Base-by-base conservation (phyloP, 768 basidiomycete genomes). In the Neoboletus brunneissimus region DNA sequence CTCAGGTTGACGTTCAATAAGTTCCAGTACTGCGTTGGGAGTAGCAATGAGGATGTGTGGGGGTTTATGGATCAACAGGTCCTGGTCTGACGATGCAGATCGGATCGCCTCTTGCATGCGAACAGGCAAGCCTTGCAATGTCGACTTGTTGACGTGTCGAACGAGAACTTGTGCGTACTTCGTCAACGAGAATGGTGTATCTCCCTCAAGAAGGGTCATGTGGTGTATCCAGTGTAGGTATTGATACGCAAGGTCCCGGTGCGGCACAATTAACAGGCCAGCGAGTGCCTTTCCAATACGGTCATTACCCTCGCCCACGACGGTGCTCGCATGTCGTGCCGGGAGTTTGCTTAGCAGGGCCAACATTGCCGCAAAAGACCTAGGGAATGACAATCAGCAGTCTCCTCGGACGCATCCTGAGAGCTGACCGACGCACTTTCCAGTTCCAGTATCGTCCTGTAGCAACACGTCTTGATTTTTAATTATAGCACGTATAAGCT, bases 31-130 rank as follows among this genome's bases (percentile, higher is more conserved):
- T 6, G 86, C 87, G 58, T 86, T 83, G 7, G 89, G 88, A 2
- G 90, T 91, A 40, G 79, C 81, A 53, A 91, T 83, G 50, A 90
- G 77, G 55, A 91, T 81, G 63, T 83, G 84, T 0, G 90, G 89
- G 4, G 80, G 77, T 9, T 72, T 69, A 41, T 73, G 64, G 23
- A 72, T 72, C 38, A 83, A 70, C 47, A 56, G 58, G 37, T 67
- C 64, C 27, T 81, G 65, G 50, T 77, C 78, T 8, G 52, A 59
- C 18, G 63, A 53, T 5, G 59, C 53, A 22, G 64, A 64, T 51
- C 58, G 51, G 55, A 72, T 72, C 37, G 70, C 66, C 42, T 63
- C 62, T 51, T 60, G 62, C 55, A 73, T 71, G 49, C 63, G 65
- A 50, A 55, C 25, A 16, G 72, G 66, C 34, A 72, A 53, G 31